Conservation (phyloP, 1,139 yeast genomes). For the Saccharomyces hybrid region DNA sequence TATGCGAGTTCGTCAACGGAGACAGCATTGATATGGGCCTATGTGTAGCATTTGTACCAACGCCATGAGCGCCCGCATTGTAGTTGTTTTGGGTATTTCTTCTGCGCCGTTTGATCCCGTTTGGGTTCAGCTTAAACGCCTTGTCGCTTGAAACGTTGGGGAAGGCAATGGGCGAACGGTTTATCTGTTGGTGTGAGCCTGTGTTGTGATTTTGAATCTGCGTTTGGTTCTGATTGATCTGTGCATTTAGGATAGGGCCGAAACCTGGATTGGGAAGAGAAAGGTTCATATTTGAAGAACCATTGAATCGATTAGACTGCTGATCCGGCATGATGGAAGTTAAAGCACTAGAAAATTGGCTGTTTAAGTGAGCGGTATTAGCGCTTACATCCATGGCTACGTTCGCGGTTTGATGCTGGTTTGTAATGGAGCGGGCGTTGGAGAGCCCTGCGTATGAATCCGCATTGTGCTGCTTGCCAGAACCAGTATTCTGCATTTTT, state of each 20-base stretch:
- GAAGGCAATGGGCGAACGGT: not conserved
- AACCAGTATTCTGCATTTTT: constrained; percentile 8
- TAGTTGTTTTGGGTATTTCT: constrained; percentile 6
- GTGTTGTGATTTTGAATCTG: not conserved
- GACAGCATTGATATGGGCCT: constrained; percentile 4
- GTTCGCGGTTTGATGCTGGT: not conserved
- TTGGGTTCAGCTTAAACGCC: constrained; percentile 27
- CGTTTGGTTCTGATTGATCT: not conserved
- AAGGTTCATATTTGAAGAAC: not conserved
- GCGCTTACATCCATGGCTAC: constrained; percentile 1
- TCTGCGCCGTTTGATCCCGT: constrained; percentile 28
- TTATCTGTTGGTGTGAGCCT: not conserved
- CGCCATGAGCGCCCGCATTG: not conserved
- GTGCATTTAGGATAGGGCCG: not conserved
- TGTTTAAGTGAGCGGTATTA: not conserved
- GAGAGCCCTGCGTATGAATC: not conserved
- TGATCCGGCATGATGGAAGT: not conserved
- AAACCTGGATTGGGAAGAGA: not conserved
- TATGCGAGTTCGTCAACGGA: constrained; percentile 3
- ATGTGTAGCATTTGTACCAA: constrained; percentile 1
- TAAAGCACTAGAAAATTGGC: not conserved
- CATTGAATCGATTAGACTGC: not conserved
- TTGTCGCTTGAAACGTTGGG: constrained; percentile 1
- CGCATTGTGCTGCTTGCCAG: not conserved
- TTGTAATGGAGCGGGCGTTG: not conserved